These are phyloP conservation scores for Allomyces javanicus DNA, from an alignment of 192 early-diverging fungal species.

Conservation along the genomic window DNA sequence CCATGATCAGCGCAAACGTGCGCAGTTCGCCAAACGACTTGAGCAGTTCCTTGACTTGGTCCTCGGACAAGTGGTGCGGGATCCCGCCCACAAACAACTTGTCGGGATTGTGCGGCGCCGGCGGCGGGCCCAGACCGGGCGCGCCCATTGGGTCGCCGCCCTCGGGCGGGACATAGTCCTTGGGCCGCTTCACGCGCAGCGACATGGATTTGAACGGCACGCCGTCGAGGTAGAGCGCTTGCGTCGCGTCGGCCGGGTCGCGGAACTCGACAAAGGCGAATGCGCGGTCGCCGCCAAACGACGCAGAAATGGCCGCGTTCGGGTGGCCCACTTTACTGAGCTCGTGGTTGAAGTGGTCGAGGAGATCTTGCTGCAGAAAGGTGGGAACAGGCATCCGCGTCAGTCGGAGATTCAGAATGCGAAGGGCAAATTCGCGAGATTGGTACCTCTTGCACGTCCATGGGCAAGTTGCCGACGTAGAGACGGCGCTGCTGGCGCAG, in stretches of 20 bases:
- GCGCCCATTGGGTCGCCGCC: constrained; percentile 32
- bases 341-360: constrained; percentile 69
- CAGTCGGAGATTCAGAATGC: not conserved
- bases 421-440: not conserved
- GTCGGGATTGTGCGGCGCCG: constrained; percentile 72
- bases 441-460: constrained; percentile 50
- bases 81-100: constrained; percentile 90
- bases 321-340: constrained; percentile 60
- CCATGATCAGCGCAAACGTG: constrained; percentile 86
- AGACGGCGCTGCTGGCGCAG: constrained; percentile 60
- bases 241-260: constrained; percentile 67
- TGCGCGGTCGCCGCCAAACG: constrained; percentile 84
- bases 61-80: constrained; percentile 68
- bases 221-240: constrained; percentile 84
- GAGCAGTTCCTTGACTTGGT: constrained; percentile 84
- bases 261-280: constrained; percentile 96
- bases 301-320: constrained; percentile 51
- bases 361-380: constrained; percentile 28
- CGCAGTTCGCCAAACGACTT: constrained; percentile 81
- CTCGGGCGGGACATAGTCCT: constrained; percentile 54
- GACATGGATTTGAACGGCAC: constrained; percentile 60
- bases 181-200: constrained; percentile 82
- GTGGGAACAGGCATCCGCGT: constrained; percentile 1
- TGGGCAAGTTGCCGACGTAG: constrained; percentile 82
- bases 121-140: constrained; percentile 21